Conservation (phyloP, 140 eudicot genomes). For the Senecio squalidus region DNA sequence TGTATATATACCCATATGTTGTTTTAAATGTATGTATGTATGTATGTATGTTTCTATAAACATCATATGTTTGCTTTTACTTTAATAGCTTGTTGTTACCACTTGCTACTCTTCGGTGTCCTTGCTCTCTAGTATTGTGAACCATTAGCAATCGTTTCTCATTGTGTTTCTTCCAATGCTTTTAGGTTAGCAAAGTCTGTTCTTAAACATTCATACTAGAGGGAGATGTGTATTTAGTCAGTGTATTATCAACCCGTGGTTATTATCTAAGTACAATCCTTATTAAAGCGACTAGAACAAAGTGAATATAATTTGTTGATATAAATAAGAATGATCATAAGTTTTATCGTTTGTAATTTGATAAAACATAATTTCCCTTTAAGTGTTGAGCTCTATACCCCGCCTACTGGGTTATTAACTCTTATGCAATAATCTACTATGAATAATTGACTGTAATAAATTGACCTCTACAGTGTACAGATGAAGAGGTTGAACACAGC, state of each 20-base stretch:
- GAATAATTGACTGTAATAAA: constrained; percentile 15
- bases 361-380: not conserved
- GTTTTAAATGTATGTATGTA: not conserved
- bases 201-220: not conserved
- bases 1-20: not conserved
- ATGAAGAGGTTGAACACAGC: constrained; percentile 78
- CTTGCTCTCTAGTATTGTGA: not conserved
- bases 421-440: constrained; percentile 7
- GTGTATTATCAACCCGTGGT: not conserved
- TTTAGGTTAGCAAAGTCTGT: constrained; percentile 5
- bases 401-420: constrained; percentile 4
- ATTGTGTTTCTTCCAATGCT: not conserved
- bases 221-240: not conserved
- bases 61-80: not conserved
- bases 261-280: not conserved
- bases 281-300: not conserved
- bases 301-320: constrained; percentile 7
- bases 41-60: not conserved
- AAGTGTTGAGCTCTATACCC: constrained; percentile 10
- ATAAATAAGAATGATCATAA: not conserved
- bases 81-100: not conserved
- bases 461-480: constrained; percentile 56
- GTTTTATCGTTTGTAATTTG: not conserved
- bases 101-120: not conserved
- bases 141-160: not conserved